Evolutionary conservation across 2,329 filamentous ascomycete genomes (phyloP).

Genomic region (Xylaria sp.): DNA sequence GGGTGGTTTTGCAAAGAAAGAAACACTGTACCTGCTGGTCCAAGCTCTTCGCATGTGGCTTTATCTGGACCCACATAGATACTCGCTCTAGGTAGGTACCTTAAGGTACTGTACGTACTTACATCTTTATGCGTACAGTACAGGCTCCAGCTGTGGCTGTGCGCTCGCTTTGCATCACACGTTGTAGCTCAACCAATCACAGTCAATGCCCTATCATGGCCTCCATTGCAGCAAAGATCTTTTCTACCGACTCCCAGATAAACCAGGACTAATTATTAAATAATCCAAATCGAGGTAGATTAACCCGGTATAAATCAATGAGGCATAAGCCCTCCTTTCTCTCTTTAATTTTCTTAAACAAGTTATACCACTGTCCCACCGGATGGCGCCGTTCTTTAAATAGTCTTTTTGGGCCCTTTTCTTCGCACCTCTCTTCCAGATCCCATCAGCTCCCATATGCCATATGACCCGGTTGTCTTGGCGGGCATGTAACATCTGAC

Average conservation of each 20-base stretch:
- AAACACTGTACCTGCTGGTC: constrained; percentile 27
- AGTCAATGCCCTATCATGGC: constrained; percentile 8
- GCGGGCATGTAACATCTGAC: constrained; percentile 36
- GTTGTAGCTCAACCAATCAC: constrained; percentile 27
- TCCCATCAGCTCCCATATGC: constrained; percentile 28
- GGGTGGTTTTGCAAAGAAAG: constrained; percentile 36
- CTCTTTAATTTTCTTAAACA: constrained; percentile 8
- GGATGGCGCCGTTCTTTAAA: constrained; percentile 11
- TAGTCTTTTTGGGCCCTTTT: constrained; percentile 6
- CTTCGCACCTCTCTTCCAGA: constrained; percentile 16
- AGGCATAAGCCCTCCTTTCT: constrained; percentile 20
- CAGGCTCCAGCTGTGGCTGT: constrained; percentile 30
- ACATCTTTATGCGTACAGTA: too few relatives aligned
- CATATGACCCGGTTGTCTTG: constrained; percentile 34
- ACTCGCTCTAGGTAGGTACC: too few relatives aligned
- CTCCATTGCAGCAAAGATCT: constrained; percentile 18
- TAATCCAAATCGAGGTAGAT: constrained; percentile 19
- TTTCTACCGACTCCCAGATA: constrained; percentile 12
- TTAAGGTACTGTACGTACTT: too few relatives aligned
- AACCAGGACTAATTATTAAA: constrained; percentile 23
- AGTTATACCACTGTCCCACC: not conserved
- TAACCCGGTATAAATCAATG: constrained; percentile 6
- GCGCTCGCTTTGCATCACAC: not conserved
- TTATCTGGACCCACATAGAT: not conserved
- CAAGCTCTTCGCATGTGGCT: constrained; percentile 33